Conservation (phyloP, 2,329 filamentous ascomycete species). For the Lasiodiplodia sp. region DNA sequence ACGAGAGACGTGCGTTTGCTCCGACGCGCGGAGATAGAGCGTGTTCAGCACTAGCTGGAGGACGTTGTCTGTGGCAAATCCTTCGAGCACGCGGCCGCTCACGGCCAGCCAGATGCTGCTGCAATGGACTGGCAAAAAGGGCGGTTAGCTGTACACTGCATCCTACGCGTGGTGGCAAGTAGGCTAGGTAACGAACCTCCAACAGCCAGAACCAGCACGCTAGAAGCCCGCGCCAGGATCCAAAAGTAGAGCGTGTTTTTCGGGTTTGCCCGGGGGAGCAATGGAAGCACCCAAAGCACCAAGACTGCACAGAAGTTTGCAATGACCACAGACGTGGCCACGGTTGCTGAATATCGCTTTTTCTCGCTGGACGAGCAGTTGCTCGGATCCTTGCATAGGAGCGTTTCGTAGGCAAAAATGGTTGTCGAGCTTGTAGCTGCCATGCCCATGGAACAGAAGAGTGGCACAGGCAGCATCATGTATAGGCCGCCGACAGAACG, state of each 20-base stretch:
- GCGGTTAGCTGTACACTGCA: background rate
- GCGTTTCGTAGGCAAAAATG: conserved; percentile 2
- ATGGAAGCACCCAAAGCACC: background rate
- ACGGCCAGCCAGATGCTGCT: background rate
- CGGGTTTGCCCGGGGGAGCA: background rate
- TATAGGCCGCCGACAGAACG: background rate
- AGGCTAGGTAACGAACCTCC: conserved; percentile 8
- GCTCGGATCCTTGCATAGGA: background rate
- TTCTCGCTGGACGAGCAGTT: background rate
- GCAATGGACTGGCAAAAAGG: too few relatives aligned
- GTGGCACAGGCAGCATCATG: background rate
- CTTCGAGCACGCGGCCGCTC: conserved; percentile 1
- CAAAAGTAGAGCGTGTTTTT: conserved; percentile 2
- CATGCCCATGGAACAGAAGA: conserved; percentile 5
- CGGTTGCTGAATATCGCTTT: background rate
- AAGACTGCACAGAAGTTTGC: conserved; percentile 6
- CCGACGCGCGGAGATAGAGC: conserved; percentile 1
- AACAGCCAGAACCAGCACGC: background rate
- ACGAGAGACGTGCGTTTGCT: background rate
- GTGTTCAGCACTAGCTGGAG: conserved; percentile 8
- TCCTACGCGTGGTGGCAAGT: background rate
- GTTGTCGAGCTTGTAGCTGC: conserved; percentile 1
- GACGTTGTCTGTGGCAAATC: conserved; percentile 10
- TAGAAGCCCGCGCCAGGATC: background rate
- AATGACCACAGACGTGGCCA: background rate